Conservation (phyloP, 345 rosid genomes). For the Leavenworthia alabamica region DNA sequence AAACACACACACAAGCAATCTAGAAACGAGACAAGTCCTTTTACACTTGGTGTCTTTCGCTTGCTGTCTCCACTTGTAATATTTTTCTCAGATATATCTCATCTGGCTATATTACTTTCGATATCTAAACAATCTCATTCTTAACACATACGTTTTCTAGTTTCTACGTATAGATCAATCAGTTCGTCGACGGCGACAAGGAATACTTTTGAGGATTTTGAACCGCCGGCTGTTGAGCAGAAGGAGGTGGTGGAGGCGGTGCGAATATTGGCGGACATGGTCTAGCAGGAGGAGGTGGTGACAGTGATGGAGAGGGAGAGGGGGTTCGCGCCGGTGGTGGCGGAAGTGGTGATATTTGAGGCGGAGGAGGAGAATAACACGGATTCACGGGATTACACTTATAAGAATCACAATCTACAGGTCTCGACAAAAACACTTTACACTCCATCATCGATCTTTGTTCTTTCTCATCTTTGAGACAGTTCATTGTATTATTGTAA, state of each 20-base stretch:
- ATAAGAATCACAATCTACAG: constrained; percentile 40
- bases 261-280: constrained; percentile 22
- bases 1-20: constrained; percentile 3
- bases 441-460: constrained; percentile 66
- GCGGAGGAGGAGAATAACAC: constrained; percentile 24
- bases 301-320: constrained; percentile 14
- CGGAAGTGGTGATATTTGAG: constrained; percentile 3
- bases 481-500: constrained; percentile 44
- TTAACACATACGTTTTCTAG: not conserved
- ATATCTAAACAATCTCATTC: constrained; percentile 1
- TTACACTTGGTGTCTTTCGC: constrained; percentile 12
- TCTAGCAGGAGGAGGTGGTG: constrained; percentile 8
- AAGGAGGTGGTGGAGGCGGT: constrained; percentile 25
- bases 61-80: constrained; percentile 8
- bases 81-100: not conserved
- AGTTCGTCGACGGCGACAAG: constrained; percentile 15
- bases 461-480: constrained; percentile 35
- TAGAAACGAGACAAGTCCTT: constrained; percentile 4
- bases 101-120: not conserved
- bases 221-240: constrained; percentile 17
- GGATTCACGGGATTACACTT: constrained; percentile 35
- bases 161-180: constrained; percentile 9
- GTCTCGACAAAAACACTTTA: constrained; percentile 44
- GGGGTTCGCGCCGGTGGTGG: not conserved
- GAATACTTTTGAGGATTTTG: constrained; percentile 9